Base-by-base conservation (phyloP, 129 eudicot species). In the Flaveria brownii region DNA sequence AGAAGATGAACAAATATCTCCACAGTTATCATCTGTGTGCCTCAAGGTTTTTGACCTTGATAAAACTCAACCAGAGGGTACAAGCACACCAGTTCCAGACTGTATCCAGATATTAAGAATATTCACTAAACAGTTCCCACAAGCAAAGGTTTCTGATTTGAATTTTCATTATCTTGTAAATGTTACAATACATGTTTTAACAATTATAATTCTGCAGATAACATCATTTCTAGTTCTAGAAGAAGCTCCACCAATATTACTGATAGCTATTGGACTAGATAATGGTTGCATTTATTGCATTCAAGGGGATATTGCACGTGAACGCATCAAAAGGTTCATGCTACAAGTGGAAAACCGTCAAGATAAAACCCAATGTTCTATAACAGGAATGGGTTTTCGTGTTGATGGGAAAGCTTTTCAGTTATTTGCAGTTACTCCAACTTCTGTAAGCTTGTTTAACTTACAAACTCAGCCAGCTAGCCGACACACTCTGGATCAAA, bases 261-360 rank as follows among this genome's bases (percentile, higher is more conserved):
- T 95, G 43, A 87, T 95, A 77, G 96, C 96, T 46, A 87, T 95
- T 76, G 99, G 99, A 80, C 64, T 95, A 82, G 92, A 87, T 71
- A 95, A 89, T 72, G 96, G 99, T 47, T 84, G 92, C 82, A 89
- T 95, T 77, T 95, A 95, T 84, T 89, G 96, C 86, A 95, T 95
- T 41, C 93, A 91, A 87, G 99, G 99, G 20, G 99, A 95, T 72
- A 83, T 95, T 84, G 99, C 94, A 22, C 95, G 99, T 54, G 97
- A 95, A 75, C 92, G 93, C 43, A 91, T 95, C 74, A 89, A 92
- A 68, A 90, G 97, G 7, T 91, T 94, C 82, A 91, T 80, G 84
- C 96, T 95, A 83, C 89, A 87, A 88, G 96, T 89, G 78, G 87
- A 91, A 25, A 78, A 68, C 67, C 84, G 84, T 68, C 79, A 87